A percentile compares a stretch with the other conserved stretches of the same genome.
phyloP scores from a whole-genome alignment of 768 basidiomycete genomes.

The Termitomyces sp. region DNA sequence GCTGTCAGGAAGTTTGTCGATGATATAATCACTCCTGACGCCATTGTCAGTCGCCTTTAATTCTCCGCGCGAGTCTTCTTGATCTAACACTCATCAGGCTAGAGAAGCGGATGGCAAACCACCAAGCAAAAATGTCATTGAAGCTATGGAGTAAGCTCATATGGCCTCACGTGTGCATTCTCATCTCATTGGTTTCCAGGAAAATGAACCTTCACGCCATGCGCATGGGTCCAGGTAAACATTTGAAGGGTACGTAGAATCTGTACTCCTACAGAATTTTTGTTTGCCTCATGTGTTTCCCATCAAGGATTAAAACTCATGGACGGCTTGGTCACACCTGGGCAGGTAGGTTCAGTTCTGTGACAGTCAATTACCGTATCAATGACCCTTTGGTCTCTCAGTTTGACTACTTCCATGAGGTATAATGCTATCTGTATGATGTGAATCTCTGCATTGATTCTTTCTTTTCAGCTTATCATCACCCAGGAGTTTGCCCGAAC shows the following conservation, averaged over 20 bases:
- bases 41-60: slow-evolving; percentile 24
- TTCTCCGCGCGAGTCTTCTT: background rate
- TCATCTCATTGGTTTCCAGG: slow-evolving; percentile 22
- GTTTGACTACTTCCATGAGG: slow-evolving; percentile 89
- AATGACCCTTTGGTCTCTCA: slow-evolving; percentile 20
- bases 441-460: background rate
- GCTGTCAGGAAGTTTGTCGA: slow-evolving; percentile 70
- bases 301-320: slow-evolving; percentile 59
- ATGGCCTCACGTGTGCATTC: slow-evolving; percentile 26
- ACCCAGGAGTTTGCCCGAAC: slow-evolving; percentile 73
- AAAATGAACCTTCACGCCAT: slow-evolving; percentile 79
- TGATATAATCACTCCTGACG: slow-evolving; percentile 57
- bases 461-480: slow-evolving; percentile 56
- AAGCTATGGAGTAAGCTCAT: slow-evolving; percentile 59
- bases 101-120: slow-evolving; percentile 91
- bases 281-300: background rate
- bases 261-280: background rate
- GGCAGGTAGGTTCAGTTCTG: slow-evolving; percentile 42
- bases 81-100: slow-evolving; percentile 41
- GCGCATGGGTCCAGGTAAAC: slow-evolving; percentile 91
- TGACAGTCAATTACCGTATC: background rate
- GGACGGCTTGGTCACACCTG: slow-evolving; percentile 75
- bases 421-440: slow-evolving; percentile 10
- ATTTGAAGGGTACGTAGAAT: slow-evolving; percentile 46
- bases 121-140: slow-evolving; percentile 68